phyloP scores from a whole-genome alignment of 768 basidiomycete species.

The Tephrocybe rancida region DNA sequence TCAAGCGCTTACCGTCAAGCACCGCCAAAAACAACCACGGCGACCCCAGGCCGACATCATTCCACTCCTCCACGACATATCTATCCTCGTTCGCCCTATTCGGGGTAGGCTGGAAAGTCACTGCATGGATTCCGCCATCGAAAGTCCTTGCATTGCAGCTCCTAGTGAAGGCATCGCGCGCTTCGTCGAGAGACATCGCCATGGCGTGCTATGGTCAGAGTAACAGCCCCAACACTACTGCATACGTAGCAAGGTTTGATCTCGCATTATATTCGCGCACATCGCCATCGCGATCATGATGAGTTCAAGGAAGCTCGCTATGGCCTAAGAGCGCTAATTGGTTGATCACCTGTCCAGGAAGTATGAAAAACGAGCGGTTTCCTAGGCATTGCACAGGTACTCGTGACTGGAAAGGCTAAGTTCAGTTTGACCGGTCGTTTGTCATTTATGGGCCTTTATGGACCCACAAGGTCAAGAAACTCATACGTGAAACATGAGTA shows the following conservation, averaged over 20 bases:
- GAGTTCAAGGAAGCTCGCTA: conserved; percentile 4
- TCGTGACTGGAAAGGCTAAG: no score
- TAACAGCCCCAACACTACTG: not conserved
- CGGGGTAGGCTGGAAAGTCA: conserved; percentile 16
- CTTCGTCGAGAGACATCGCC: conserved; percentile 10
- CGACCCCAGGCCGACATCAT: conserved; percentile 7
- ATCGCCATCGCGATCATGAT: conserved; percentile 13
- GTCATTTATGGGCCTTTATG: no score
- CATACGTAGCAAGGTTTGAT: conserved; percentile 8
- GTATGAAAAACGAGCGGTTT: no score
- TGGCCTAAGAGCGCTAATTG: not conserved
- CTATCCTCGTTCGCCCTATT: conserved; percentile 11
- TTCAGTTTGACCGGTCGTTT: no score
- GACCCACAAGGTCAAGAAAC: no score
- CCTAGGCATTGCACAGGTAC: no score
- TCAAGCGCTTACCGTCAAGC: conserved; percentile 8
- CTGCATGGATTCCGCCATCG: conserved; percentile 6
- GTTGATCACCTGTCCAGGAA: not conserved
- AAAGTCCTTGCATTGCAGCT: conserved; percentile 4
- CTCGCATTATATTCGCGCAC: not conserved
- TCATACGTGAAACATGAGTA: no score
- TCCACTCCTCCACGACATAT: conserved; percentile 15
- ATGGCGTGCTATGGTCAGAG: not conserved
- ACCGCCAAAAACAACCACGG: conserved; percentile 17
- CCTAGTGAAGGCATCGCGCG: conserved; percentile 6